These are phyloP conservation scores for Achlya hypogyna DNA, from an alignment of 352 stramenopile species.

Conservation along the genomic window DNA sequence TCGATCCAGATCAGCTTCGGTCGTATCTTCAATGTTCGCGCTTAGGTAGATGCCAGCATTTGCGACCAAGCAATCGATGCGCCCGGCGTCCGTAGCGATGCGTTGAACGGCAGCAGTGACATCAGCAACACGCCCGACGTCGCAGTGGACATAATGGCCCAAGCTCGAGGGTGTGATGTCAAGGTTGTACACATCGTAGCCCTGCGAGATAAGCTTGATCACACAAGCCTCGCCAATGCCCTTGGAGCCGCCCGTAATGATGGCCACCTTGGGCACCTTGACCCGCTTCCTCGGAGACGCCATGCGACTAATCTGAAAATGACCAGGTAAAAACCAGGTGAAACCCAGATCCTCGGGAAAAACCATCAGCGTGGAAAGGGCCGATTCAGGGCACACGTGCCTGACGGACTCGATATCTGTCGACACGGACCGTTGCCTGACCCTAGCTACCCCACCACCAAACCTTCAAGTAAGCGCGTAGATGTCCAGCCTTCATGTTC, in stretches of 20 bases:
- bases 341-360: too few relatives aligned
- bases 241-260: constrained; percentile 19
- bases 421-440: too few relatives aligned
- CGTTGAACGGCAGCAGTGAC: constrained; percentile 9
- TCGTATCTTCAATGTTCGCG: constrained; percentile 20
- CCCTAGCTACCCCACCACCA: too few relatives aligned
- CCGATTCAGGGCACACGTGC: too few relatives aligned
- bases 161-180: constrained; percentile 13
- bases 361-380: too few relatives aligned
- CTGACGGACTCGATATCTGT: too few relatives aligned
- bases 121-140: not conserved
- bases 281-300: too few relatives aligned
- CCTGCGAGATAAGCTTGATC: constrained; percentile 9
- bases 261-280: too few relatives aligned
- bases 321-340: too few relatives aligned
- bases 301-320: too few relatives aligned
- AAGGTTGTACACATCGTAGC: constrained; percentile 18
- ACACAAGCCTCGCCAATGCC: constrained; percentile 19
- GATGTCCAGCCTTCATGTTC: too few relatives aligned
- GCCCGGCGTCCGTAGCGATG: constrained; percentile 6
- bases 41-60: constrained; percentile 19
- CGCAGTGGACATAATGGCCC: constrained; percentile 11
- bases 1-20: constrained; percentile 9
- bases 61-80: constrained; percentile 10
- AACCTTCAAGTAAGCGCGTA: too few relatives aligned